These are phyloP conservation scores for Cordyceps farinosa DNA, from an alignment of 2,329 filamentous ascomycete species.

Conservation along the genomic window DNA sequence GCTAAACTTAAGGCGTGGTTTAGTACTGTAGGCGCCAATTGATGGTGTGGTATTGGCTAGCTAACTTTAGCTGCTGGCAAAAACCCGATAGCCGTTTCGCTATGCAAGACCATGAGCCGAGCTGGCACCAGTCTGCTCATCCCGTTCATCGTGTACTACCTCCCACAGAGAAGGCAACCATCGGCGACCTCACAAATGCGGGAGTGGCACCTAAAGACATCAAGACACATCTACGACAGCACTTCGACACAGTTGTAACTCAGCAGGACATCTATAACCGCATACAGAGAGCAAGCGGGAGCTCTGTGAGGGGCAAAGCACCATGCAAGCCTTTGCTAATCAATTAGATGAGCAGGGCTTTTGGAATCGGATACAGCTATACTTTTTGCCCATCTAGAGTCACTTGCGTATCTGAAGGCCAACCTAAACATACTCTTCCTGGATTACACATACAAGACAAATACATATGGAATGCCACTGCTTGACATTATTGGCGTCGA, in stretches of 20 bases:
- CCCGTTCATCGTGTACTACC: slow-evolving; percentile 11
- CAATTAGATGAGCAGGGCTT: slow-evolving; percentile 23
- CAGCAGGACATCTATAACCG: slow-evolving; percentile 25
- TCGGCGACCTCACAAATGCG: slow-evolving; percentile 17
- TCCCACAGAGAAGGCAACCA: background rate
- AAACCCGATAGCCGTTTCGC: slow-evolving; percentile 10
- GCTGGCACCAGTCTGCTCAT: background rate
- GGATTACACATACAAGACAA: slow-evolving; percentile 26
- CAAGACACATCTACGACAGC: slow-evolving; percentile 18
- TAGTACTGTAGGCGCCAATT: too few species aligned
- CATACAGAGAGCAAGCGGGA: slow-evolving; percentile 20
- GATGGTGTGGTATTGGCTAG: too few species aligned
- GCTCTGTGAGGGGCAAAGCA: slow-evolving; percentile 21
- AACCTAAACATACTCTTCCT: slow-evolving; percentile 23
- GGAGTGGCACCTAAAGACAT: slow-evolving; percentile 21
- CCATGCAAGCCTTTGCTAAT: slow-evolving; percentile 24
- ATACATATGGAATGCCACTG: slow-evolving; percentile 24
- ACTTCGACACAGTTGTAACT: slow-evolving; percentile 18
- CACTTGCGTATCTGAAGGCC: slow-evolving; percentile 21
- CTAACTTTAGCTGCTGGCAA: too few species aligned
- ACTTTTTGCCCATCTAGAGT: slow-evolving; percentile 25
- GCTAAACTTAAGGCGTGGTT: too few species aligned
- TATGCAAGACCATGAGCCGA: slow-evolving; percentile 14
- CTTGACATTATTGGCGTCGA: slow-evolving; percentile 24
- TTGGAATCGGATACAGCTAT: slow-evolving; percentile 23